Conservation (phyloP, 2,329 filamentous ascomycete genomes). For the Xylariales sp. region DNA sequence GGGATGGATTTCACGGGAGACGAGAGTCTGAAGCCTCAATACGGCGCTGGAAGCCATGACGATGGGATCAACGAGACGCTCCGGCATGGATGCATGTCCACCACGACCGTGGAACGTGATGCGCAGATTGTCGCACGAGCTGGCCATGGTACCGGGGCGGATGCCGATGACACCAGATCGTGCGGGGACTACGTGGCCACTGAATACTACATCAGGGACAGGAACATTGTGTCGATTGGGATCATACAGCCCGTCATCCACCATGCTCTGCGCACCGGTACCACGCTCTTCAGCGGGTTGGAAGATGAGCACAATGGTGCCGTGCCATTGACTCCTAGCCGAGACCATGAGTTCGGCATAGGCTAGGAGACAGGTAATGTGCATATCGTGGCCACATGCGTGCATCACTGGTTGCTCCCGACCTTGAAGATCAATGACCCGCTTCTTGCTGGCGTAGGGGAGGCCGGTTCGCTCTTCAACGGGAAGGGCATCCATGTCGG, state of each 20-base stretch:
- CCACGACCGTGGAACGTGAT: constrained; percentile 31
- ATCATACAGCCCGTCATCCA: constrained; percentile 30
- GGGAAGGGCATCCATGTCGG: constrained; percentile 46
- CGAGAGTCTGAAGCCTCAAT: constrained; percentile 25
- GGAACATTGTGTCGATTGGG: constrained; percentile 16
- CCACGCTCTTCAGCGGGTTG: constrained; percentile 65
- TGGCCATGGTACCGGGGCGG: constrained; percentile 19
- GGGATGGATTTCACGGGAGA: constrained; percentile 25
- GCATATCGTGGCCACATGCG: constrained; percentile 65
- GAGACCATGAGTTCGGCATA: constrained; percentile 45
- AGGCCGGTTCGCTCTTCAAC: constrained; percentile 42
- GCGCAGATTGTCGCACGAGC: constrained; percentile 20
- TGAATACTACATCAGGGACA: constrained; percentile 29
- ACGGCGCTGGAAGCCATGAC: constrained; percentile 37
- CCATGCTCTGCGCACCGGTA: constrained; percentile 46
- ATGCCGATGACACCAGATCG: constrained; percentile 26
- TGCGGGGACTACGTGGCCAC: constrained; percentile 27
- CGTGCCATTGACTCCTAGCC: constrained; percentile 46
- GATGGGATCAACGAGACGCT: constrained; percentile 40
- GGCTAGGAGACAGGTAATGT: constrained; percentile 55
- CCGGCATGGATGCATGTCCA: constrained; percentile 37
- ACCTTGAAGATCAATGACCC: constrained; percentile 39
- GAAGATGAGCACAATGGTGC: constrained; percentile 61
- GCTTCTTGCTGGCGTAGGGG: constrained; percentile 37
- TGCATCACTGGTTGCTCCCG: constrained; percentile 57